Percentiles rank a stretch among this genome's conserved stretches.
phyloP scores from a whole-genome alignment of 1,139 yeast species.

The Debaryomyces subglobosus region DNA sequence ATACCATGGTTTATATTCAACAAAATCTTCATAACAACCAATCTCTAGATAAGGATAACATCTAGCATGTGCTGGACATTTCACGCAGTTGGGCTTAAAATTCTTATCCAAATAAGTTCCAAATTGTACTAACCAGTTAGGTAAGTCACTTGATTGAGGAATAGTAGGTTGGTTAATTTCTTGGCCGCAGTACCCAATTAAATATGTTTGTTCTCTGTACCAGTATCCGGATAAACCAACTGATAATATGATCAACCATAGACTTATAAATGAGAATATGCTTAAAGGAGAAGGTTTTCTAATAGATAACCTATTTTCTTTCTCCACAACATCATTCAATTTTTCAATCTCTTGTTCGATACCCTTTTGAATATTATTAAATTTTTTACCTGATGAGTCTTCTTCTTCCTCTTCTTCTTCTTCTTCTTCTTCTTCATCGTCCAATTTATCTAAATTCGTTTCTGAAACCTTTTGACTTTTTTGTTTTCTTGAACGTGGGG shows the following conservation, averaged over 20 bases:
- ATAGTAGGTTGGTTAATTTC: conserved; percentile 48
- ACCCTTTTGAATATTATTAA: neutral
- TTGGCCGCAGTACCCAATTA: conserved; percentile 71
- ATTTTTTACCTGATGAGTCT: conserved; percentile 11
- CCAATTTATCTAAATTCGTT: neutral
- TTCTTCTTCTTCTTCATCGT: conserved; percentile 14
- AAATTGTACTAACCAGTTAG: conserved; percentile 19
- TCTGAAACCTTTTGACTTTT: neutral
- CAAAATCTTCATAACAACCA: conserved; percentile 72
- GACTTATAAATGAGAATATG: conserved; percentile 18
- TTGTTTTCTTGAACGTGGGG: neutral
- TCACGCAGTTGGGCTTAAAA: conserved; percentile 65
- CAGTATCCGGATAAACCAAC: conserved; percentile 48
- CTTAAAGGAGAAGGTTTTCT: conserved; percentile 10
- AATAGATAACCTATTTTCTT: neutral
- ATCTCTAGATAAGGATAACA: conserved; percentile 64
- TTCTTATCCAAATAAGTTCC: conserved; percentile 39
- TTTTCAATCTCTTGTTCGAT: conserved; percentile 6
- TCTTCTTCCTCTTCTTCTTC: conserved; percentile 16
- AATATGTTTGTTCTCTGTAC: conserved; percentile 62
- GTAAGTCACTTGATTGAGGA: conserved; percentile 22
- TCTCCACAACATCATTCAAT: neutral
- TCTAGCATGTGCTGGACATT: conserved; percentile 81
- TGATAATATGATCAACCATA: conserved; percentile 34
- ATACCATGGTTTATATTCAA: conserved; percentile 57